phyloP scores from a whole-genome alignment of 2,329 filamentous ascomycete genomes.

The Chlorencoelia australis region DNA sequence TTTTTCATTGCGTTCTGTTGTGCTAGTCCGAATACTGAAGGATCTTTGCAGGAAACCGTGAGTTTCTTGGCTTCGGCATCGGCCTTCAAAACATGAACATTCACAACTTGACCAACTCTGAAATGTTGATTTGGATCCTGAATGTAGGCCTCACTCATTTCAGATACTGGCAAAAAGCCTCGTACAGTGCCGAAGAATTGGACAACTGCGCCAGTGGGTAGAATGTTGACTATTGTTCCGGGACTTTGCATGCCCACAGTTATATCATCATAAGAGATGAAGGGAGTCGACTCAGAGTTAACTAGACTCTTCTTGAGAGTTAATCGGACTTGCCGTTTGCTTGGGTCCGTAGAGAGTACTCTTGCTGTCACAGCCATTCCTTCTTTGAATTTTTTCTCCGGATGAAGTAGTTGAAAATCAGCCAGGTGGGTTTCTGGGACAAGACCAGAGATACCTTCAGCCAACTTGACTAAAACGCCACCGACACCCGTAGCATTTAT shows the following conservation, averaged over 20 bases:
- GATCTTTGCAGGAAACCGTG: constrained; percentile 88
- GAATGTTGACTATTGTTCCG: constrained; percentile 77
- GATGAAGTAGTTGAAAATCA: constrained; percentile 78
- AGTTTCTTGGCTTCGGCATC: constrained; percentile 62
- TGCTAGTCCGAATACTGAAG: constrained; percentile 61
- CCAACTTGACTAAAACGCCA: constrained; percentile 72
- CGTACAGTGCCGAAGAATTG: constrained; percentile 81
- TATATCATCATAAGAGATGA: constrained; percentile 69
- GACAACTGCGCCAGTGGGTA: constrained; percentile 71
- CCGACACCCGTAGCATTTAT: constrained; percentile 68
- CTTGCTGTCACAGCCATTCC: constrained; percentile 76
- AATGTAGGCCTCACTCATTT: constrained; percentile 98
- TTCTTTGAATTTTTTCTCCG: constrained; percentile 91
- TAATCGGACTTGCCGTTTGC: constrained; percentile 70
- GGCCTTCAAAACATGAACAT: constrained; percentile 75
- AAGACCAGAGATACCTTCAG: constrained; percentile 80
- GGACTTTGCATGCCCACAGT: constrained; percentile 66
- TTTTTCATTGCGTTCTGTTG: constrained; percentile 69
- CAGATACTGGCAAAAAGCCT: constrained; percentile 82
- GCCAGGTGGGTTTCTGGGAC: constrained; percentile 83
- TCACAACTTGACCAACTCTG: constrained; percentile 80
- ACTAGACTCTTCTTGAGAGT: constrained; percentile 92
- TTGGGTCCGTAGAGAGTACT: constrained; percentile 68
- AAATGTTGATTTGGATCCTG: constrained; percentile 85
- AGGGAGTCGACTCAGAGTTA: constrained; percentile 74